A percentile compares a stretch with the other conserved stretches of the same genome.
Evolutionary conservation across 192 early-diverging fungal genomes (phyloP).

Genomic region (Backusella mclennaniae): DNA sequence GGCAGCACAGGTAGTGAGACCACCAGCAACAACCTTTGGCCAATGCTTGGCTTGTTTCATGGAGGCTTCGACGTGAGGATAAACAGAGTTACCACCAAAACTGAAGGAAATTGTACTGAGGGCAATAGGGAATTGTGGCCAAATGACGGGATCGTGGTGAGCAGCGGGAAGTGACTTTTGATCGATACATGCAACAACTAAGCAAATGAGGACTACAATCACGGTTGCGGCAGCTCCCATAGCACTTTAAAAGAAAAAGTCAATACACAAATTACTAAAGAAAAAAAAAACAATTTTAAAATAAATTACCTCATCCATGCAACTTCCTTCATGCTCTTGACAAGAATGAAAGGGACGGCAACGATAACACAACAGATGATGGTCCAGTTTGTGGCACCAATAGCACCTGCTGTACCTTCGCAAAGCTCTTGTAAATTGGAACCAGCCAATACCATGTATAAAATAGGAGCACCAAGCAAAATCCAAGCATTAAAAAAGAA

Average conservation of each 20-base stretch:
- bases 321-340: constrained; percentile 80
- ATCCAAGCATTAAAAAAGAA: constrained; percentile 66
- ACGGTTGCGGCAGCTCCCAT: constrained; percentile 77
- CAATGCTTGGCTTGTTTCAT: constrained; percentile 74
- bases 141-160: constrained; percentile 54
- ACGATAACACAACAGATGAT: constrained; percentile 59
- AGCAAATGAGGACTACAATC: constrained; percentile 67
- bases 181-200: constrained; percentile 54
- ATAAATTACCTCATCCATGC: constrained; percentile 49
- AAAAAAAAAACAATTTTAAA: background rate
- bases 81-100: constrained; percentile 74
- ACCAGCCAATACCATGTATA: constrained; percentile 77
- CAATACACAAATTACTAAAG: background rate
- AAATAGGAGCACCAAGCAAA: constrained; percentile 68
- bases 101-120: constrained; percentile 81
- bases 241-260: constrained; percentile 50
- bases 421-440: constrained; percentile 66
- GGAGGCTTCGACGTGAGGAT: constrained; percentile 79
- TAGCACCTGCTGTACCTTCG: constrained; percentile 30
- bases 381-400: constrained; percentile 62
- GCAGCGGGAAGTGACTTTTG: constrained; percentile 31
- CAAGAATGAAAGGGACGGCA: constrained; percentile 69
- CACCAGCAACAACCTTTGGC: constrained; percentile 62
- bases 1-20: constrained; percentile 63
- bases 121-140: constrained; percentile 70